phyloP scores from a whole-genome alignment of 352 stramenopile species.

The Phytophthora tentaculata region DNA sequence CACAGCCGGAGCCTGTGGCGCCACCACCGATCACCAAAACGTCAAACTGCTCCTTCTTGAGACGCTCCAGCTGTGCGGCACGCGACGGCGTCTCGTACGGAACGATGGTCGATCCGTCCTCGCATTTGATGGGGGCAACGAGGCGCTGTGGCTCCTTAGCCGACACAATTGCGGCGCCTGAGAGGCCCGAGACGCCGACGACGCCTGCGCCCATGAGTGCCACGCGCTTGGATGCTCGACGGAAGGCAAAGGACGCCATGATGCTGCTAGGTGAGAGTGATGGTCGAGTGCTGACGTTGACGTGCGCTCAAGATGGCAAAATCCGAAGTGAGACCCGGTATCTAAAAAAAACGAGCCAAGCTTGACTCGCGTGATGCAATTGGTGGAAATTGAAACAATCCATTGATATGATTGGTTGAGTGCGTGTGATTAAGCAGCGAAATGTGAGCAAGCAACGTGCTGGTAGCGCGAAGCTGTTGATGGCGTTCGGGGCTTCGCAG shows the following conservation, averaged over 20 bases:
- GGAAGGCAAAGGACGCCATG: constrained; percentile 74
- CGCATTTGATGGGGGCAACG: constrained; percentile 81
- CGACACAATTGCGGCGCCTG: constrained; percentile 64
- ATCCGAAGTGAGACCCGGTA: constrained; percentile 46
- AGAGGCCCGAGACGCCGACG: constrained; percentile 58
- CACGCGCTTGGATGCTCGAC: constrained; percentile 57
- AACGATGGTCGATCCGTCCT: constrained; percentile 84
- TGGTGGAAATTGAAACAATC: constrained; percentile 5
- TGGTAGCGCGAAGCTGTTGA: constrained; percentile 20
- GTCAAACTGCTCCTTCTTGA: constrained; percentile 93
- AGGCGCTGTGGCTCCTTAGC: constrained; percentile 75
- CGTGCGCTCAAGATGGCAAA: constrained; percentile 33
- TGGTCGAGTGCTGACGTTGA: constrained; percentile 18
- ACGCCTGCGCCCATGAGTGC: constrained; percentile 57
- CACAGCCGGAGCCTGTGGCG: constrained; percentile 92
- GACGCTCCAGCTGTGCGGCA: constrained; percentile 67
- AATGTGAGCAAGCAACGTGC: constrained; percentile 37
- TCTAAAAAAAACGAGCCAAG: constrained; percentile 15
- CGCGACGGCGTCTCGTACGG: constrained; percentile 85
- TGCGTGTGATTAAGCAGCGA: constrained; percentile 7
- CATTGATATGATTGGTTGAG: constrained; percentile 1
- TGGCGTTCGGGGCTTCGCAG: neutral
- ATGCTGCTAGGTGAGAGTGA: constrained; percentile 5
- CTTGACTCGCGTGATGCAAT: neutral
- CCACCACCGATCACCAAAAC: constrained; percentile 94